Percentiles rank a stretch among this genome's conserved stretches.
These are phyloP conservation scores for Cavenderia fasciculata DNA, from an alignment of 78 protist species.

Conservation along the genomic window DNA sequence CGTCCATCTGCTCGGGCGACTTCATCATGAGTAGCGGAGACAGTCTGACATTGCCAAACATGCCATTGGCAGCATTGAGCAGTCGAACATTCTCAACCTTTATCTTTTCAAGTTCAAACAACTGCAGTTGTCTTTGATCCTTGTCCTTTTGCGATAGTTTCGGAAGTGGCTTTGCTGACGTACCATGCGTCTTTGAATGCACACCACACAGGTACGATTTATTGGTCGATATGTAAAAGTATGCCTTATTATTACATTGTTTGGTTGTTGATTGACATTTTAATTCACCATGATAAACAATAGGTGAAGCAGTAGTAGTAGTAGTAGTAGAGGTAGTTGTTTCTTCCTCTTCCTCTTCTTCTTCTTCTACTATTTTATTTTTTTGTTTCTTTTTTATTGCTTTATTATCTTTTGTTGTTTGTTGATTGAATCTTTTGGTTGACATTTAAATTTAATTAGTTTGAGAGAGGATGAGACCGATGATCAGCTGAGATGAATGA, in stretches of 20 bases:
- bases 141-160: not conserved
- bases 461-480: too few species aligned
- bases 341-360: not conserved
- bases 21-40: constrained; percentile 25
- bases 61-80: not conserved
- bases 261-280: not conserved
- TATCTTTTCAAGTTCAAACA: not conserved
- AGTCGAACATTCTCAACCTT: constrained; percentile 10
- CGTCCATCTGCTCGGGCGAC: constrained; percentile 29
- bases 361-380: not conserved
- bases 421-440: not conserved
- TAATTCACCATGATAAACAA: constrained; percentile 15
- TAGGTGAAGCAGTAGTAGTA: not conserved
- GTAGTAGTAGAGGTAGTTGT: not conserved
- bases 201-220: constrained; percentile 10
- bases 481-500: too few species aligned
- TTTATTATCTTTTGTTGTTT: not conserved
- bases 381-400: not conserved
- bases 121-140: not conserved
- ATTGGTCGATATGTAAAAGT: not conserved
- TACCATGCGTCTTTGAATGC: not conserved
- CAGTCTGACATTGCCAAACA: not conserved
- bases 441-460: too few species aligned
- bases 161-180: not conserved
- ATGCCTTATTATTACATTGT: not conserved